Evolutionary conservation across 2,329 filamentous ascomycete genomes (phyloP), one percentile per base, ranked within the genome.

Genomic region (Diaporthe citri): DNA sequence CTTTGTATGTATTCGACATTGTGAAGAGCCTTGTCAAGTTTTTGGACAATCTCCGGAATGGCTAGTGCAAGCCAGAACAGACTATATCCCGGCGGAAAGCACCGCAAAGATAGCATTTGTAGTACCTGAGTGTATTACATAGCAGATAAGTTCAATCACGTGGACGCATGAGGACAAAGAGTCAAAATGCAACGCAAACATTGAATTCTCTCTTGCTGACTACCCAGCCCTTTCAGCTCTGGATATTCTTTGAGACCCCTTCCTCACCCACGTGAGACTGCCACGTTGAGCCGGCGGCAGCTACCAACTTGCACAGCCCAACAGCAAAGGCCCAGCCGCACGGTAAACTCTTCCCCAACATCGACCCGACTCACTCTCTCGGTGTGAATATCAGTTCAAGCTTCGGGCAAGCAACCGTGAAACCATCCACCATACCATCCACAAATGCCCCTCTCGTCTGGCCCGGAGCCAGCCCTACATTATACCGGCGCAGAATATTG

Each of bases 371-470:
- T 64, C 56, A 71, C 17, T 36, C 17, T 15, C 70, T 62, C 31
- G 69, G 59, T 8, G 75, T 75, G n/a, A 76, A 76, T 9, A 75
- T 31, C 43, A 76, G 20, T 1, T 76, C 52, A 12, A 76, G 46
- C 41, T 67, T 67, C 22, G 73, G 73, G 34, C 57, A 73, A 34
- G 71, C 41, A 31, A 74, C n/a, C 8, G 75, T 75, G 55, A 77
- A 77, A 10, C 70, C 71, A 43, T 77, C 75, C 2, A 71, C 36
- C 9, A 75, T 41, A 22, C 66, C 66, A 28, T 59, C 39, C 22
- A 67, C 17, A 36, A 75, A 77, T 3, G 66, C 71, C 41, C 64
- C 41, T 34, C 36, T 69, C 1, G 69, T 64, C 62, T 75, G 73
- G 17, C 75, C 75, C 8, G 75, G 73, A 36, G 75, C 73, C 17